Percentiles rank a stretch among this genome's conserved stretches.
Evolutionary conservation across 805 yeast species (phyloP).

Genomic region (Yamadazyma paraphyllophila): DNA sequence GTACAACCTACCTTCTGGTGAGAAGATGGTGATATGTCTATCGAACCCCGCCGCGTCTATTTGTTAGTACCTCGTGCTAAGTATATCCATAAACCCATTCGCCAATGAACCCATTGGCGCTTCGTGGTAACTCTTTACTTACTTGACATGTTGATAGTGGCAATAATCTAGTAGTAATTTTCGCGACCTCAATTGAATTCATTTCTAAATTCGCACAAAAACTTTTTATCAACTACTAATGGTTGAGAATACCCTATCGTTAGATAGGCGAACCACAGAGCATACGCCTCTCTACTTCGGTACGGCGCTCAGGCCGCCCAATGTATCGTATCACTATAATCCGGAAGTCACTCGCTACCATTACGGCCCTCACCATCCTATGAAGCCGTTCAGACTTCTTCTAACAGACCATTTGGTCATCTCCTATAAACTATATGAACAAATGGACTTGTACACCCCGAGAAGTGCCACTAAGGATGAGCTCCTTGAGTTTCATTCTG

Average conservation of each 20-base stretch:
- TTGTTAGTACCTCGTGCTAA: conserved; percentile 3
- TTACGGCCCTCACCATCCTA: conserved; percentile 94
- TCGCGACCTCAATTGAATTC: too few species aligned
- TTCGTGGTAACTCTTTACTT: conserved; percentile 1
- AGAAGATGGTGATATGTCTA: conserved; percentile 96
- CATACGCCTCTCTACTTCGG: conserved; percentile 33
- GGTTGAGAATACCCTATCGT: conserved; percentile 23
- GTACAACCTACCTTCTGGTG: conserved; percentile 96
- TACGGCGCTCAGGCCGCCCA: conserved; percentile 32
- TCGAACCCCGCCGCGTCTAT: conserved; percentile 90
- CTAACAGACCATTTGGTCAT: conserved; percentile 88
- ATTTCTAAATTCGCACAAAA: neutral
- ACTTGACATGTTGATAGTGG: conserved; percentile 13
- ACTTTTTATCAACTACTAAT: neutral
- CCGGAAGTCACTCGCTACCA: conserved; percentile 79
- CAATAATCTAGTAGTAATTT: neutral
- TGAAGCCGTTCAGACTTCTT: conserved; percentile 95
- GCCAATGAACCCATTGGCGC: too few species aligned
- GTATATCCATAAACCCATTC: too few species aligned
- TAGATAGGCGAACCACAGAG: conserved; percentile 32
- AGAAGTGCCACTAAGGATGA: conserved; percentile 80
- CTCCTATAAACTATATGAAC: conserved; percentile 79
- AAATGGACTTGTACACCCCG: conserved; percentile 87
- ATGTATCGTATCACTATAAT: conserved; percentile 86
- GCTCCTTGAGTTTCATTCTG: conserved; percentile 77